A percentile compares a stretch with the other conserved stretches of the same genome.
These are phyloP conservation scores for Salix suchowensis DNA, from an alignment of 345 rosid species.

Conservation along the genomic window DNA sequence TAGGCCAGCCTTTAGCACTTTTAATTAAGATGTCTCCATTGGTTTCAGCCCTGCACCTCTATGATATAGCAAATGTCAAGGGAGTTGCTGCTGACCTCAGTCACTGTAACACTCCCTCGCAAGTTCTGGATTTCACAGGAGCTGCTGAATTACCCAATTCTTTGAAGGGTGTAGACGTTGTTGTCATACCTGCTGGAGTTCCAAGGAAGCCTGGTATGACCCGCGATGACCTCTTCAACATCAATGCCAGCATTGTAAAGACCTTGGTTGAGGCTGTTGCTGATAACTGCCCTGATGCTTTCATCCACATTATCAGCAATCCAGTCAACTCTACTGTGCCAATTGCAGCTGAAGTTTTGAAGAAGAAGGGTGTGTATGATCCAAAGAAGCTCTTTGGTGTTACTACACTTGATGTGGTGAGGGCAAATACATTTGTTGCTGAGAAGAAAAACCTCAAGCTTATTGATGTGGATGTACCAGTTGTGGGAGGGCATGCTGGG, in stretches of 20 bases:
- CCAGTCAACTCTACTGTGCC: constrained; percentile 93
- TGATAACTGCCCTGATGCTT: constrained; percentile 82
- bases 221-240: constrained; percentile 90
- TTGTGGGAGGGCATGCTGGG: constrained; percentile 95
- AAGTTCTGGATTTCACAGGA: constrained; percentile 81
- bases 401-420: constrained; percentile 82
- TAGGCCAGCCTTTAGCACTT: constrained; percentile 84
- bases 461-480: constrained; percentile 88
- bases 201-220: constrained; percentile 97
- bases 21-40: constrained; percentile 91
- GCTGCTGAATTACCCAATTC: constrained; percentile 61
- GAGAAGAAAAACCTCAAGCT: constrained; percentile 83
- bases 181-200: constrained; percentile 90
- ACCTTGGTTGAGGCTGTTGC: constrained; percentile 78
- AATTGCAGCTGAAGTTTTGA: constrained; percentile 84
- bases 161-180: constrained; percentile 74
- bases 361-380: constrained; percentile 78
- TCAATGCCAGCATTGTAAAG: constrained; percentile 84
- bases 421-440: constrained; percentile 90
- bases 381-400: constrained; percentile 95
- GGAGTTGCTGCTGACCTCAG: constrained; percentile 95
- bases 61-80: constrained; percentile 87
- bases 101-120: constrained; percentile 91
- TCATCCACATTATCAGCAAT: constrained; percentile 88
- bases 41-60: constrained; percentile 71